Percentiles rank a stretch among this genome's conserved stretches.
These are phyloP conservation scores for Pichia deserticola DNA, from an alignment of 805 yeast species.

Conservation along the genomic window DNA sequence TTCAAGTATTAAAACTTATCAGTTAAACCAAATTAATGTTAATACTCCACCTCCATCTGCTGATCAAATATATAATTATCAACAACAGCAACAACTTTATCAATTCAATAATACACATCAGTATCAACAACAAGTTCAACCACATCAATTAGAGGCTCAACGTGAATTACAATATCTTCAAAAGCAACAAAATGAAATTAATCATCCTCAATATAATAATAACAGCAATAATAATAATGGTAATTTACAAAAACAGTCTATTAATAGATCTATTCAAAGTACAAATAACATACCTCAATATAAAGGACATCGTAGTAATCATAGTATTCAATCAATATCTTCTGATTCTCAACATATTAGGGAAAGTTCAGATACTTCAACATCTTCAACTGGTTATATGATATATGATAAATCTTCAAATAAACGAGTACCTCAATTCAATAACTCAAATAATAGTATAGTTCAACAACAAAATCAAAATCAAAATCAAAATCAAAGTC, in stretches of 20 bases:
- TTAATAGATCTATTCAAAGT: neutral
- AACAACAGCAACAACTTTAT: neutral
- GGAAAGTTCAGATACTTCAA: slow-evolving; percentile 23
- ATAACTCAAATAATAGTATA: too few relatives aligned
- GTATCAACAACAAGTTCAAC: slow-evolving; percentile 1
- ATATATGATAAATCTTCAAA: neutral
- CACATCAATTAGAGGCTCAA: slow-evolving; percentile 9
- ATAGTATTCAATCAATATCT: slow-evolving; percentile 21
- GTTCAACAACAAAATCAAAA: neutral
- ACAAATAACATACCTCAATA: neutral
- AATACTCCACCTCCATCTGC: neutral
- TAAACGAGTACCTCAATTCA: too few relatives aligned
- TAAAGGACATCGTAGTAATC: slow-evolving; percentile 5
- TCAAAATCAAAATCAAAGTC: slow-evolving; percentile 15
- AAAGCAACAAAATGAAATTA: slow-evolving; percentile 15
- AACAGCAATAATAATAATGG: slow-evolving; percentile 11
- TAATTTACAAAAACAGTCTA: slow-evolving; percentile 12
- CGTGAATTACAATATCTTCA: slow-evolving; percentile 9
- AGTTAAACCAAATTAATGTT: neutral
- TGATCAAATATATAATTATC: neutral
- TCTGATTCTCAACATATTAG: slow-evolving; percentile 21
- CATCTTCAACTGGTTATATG: slow-evolving; percentile 18
- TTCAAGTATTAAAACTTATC: neutral
- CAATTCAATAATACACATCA: neutral
- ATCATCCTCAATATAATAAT: slow-evolving; percentile 7